These are phyloP conservation scores for Nicotiana knightiana DNA, from an alignment of 257 asterid genomes.

Conservation along the genomic window DNA sequence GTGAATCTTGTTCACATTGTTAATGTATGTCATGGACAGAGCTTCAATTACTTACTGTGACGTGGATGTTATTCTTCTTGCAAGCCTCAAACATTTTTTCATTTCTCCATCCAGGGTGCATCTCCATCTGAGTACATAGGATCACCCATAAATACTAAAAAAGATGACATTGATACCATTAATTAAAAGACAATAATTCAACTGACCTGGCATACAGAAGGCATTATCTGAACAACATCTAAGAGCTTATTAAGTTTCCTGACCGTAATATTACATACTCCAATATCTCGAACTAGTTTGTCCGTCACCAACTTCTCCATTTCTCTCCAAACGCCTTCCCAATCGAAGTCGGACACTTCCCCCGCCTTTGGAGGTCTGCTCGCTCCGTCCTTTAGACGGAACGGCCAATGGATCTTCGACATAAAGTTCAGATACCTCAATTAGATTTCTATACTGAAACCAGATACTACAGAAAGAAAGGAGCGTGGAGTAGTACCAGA, in stretches of 20 bases:
- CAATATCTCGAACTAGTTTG: constrained; percentile 55
- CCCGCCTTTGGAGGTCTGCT: constrained; percentile 49
- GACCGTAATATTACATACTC: constrained; percentile 53
- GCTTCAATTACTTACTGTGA: constrained; percentile 32
- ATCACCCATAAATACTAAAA: neutral
- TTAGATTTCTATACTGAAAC: neutral
- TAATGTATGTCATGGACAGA: neutral
- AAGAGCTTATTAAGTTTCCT: constrained; percentile 45
- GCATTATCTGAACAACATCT: constrained; percentile 41
- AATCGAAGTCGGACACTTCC: constrained; percentile 55
- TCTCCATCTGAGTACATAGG: constrained; percentile 50
- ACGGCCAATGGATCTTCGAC: constrained; percentile 67
- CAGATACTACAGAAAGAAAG: neutral
- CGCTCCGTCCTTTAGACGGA: constrained; percentile 53
- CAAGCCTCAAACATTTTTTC: constrained; percentile 71
- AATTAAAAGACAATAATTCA: neutral
- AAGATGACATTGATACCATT: neutral
- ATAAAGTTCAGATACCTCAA: neutral
- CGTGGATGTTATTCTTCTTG: constrained; percentile 43
- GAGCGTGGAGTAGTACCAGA: constrained; percentile 28
- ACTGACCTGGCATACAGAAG: constrained; percentile 68
- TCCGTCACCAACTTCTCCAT: constrained; percentile 65
- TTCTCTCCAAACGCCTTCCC: constrained; percentile 75
- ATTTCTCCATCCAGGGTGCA: constrained; percentile 90
- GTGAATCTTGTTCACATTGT: neutral